A percentile compares a stretch with the other conserved stretches of the same genome.
Conservation (phyloP, 352 stramenopile genomes). For the Phytophthora crassamura region DNA sequence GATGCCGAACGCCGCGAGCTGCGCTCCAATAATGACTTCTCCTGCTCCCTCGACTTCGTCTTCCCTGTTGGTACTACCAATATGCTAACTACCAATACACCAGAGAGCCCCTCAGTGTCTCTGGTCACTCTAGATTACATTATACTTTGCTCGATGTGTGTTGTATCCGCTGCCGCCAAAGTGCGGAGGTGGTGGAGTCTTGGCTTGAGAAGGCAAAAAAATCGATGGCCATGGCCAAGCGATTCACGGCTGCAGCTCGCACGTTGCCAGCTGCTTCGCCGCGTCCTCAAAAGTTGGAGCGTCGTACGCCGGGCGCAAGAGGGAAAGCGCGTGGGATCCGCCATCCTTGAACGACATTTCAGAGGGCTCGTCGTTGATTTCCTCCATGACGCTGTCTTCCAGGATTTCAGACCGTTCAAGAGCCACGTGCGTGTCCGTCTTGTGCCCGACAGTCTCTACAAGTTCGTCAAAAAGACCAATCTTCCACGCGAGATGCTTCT, state of each 20-base stretch:
- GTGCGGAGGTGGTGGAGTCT: conserved; percentile 27
- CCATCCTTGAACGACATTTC: conserved; percentile 41
- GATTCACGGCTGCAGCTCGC: conserved; percentile 48
- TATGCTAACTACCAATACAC: conserved; percentile 48
- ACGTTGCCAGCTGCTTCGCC: conserved; percentile 48
- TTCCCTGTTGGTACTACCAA: conserved; percentile 34
- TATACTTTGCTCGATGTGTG: conserved; percentile 46
- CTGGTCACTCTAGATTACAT: conserved; percentile 52
- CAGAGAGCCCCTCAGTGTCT: conserved; percentile 33
- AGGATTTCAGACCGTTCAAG: conserved; percentile 50
- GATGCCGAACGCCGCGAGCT: conserved; percentile 14
- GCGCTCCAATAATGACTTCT: conserved; percentile 41
- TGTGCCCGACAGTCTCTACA: conserved; percentile 69
- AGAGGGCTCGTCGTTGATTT: conserved; percentile 39
- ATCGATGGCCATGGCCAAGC: conserved; percentile 1
- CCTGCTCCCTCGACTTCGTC: conserved; percentile 21
- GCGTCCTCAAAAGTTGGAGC: conserved; percentile 54
- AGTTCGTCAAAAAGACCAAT: conserved; percentile 81
- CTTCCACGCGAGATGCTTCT: conserved; percentile 83
- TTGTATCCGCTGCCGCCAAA: conserved; percentile 37
- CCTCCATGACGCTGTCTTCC: conserved; percentile 60
- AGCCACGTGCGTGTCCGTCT: conserved; percentile 44
- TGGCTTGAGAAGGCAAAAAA: conserved; percentile 31
- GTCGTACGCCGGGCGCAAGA: conserved; percentile 36
- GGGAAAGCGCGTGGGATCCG: conserved; percentile 28